Conservation (phyloP, 768 basidiomycete species). For the Amylocystis lapponica region DNA sequence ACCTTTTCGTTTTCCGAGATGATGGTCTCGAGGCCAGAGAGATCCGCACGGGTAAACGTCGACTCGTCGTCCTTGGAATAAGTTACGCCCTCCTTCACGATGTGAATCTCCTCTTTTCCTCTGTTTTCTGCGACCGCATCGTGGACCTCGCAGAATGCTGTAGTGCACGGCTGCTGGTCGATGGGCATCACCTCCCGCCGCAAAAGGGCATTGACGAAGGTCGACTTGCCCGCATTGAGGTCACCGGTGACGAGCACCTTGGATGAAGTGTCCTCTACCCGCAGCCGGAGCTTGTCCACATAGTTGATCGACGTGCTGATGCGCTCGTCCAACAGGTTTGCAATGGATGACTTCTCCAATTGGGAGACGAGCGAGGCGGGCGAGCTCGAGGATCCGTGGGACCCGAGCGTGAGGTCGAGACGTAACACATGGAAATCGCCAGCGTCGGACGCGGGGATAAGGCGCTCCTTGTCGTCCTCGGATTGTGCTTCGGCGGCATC, state of each 20-base stretch:
- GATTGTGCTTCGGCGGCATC: conserved; percentile 29
- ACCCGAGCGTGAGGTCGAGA: conserved; percentile 88
- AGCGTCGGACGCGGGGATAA: conserved; percentile 34
- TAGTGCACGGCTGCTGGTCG: conserved; percentile 97
- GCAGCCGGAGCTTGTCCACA: conserved; percentile 76
- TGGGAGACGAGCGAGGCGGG: conserved; percentile 78
- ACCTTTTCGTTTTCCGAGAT: conserved; percentile 67
- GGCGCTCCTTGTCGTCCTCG: conserved; percentile 23
- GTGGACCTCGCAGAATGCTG: conserved; percentile 94
- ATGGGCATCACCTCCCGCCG: conserved; percentile 91
- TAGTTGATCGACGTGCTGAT: conserved; percentile 70
- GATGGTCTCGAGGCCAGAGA: conserved; percentile 73
- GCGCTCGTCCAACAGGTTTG: conserved; percentile 85
- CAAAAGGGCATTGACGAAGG: conserved; percentile 93
- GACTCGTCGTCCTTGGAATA: conserved; percentile 70
- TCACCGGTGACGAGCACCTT: conserved; percentile 98
- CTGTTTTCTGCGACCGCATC: conserved; percentile 72
- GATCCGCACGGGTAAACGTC: conserved; percentile 65
- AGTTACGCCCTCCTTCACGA: conserved; percentile 58
- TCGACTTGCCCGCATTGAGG: conserved; percentile 97
- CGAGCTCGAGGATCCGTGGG: conserved; percentile 55
- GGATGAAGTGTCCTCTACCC: conserved; percentile 87
- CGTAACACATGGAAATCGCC: conserved; percentile 84
- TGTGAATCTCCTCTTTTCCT: conserved; percentile 80
- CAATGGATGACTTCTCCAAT: conserved; percentile 89